Base-by-base conservation (phyloP, 352 stramenopile species). In the Globisporangium polare region DNA sequence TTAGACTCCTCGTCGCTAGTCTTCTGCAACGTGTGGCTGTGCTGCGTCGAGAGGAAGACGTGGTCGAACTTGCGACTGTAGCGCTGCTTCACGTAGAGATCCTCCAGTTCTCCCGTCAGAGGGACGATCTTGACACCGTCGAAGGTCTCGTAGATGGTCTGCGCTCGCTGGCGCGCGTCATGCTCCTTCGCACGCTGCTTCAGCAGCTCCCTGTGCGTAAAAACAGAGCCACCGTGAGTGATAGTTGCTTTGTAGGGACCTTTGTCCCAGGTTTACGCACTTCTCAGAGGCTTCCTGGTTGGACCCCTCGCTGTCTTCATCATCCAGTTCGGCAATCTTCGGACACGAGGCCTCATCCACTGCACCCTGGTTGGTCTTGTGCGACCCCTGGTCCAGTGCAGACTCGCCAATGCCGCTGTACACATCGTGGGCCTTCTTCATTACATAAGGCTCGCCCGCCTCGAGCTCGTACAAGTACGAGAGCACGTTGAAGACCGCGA, bases 401-500 rank as follows among this genome's bases (percentile, higher is more conserved):
- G 64, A 65, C 47, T 90, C 75, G 37, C 86, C 75, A 45, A 95
- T 90, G n/a, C 86, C 86, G 33, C 86, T 95, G 72, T 92, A 95
- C 58, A 95, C 85, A 20, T 95, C 86, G 62, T 95, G 86, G 1
- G 75, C 82, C 68, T 95, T 96, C 46, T 71, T 83, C 89, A 98
- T 97, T 41, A 74, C 70, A 75, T 98, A 98, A 18, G 75, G 68
- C 18, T 79, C 74, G 0, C 85, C 85, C 3, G 84, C 96, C 67
- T 98, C 94, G 29, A 98, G 81, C 65, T 95, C 86, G 66, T 94
- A 95, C 50, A 98, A 62, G 60, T 86, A 93, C 53, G 82, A 96
- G 22, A 98, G 73, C 22, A 98, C 59, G 60, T 98, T 98, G 73
- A 94, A 98, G 31, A 97, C 80, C 0, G 92, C 78, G 31, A 98